phyloP scores from a whole-genome alignment of 2,329 filamentous ascomycete species.

The Chrysosporium keratinophilum region DNA sequence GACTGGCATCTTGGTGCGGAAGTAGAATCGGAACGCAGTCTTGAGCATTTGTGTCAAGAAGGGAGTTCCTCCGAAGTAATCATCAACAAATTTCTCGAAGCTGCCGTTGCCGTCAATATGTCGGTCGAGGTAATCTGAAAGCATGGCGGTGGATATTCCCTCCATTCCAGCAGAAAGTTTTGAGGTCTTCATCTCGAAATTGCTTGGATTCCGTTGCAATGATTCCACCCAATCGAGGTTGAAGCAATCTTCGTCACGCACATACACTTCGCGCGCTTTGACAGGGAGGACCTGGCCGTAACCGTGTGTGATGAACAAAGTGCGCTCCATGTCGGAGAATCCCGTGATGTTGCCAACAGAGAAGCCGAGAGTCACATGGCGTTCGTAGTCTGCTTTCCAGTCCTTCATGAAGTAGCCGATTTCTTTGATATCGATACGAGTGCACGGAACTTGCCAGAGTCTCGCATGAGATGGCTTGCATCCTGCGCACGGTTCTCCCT shows the following conservation, averaged over 20 bases:
- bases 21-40: constrained; percentile 87
- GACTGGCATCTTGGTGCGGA: constrained; percentile 74
- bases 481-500: constrained; percentile 88
- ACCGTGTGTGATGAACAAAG: constrained; percentile 90
- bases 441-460: constrained; percentile 95
- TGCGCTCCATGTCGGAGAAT: constrained; percentile 51
- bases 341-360: constrained; percentile 94
- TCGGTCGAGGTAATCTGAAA: constrained; percentile 88
- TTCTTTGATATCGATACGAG: constrained; percentile 96
- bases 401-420: constrained; percentile 99
- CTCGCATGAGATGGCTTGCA: constrained; percentile 93
- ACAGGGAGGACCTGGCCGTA: constrained; percentile 90
- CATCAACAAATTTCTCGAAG: constrained; percentile 87
- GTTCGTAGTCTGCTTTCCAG: constrained; percentile 94
- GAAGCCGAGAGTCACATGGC: constrained; percentile 75
- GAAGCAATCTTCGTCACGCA: constrained; percentile 86
- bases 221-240: constrained; percentile 89
- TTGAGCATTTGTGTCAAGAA: constrained; percentile 95
- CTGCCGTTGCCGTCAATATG: constrained; percentile 84
- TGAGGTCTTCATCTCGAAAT: constrained; percentile 79
- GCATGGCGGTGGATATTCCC: constrained; percentile 66
- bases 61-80: constrained; percentile 89
- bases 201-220: constrained; percentile 60
- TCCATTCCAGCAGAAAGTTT: constrained; percentile 81
- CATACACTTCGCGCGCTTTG: constrained; percentile 85